Base-by-base conservation (phyloP, 1,139 yeast species). In the Magnusiomyces sp. region DNA sequence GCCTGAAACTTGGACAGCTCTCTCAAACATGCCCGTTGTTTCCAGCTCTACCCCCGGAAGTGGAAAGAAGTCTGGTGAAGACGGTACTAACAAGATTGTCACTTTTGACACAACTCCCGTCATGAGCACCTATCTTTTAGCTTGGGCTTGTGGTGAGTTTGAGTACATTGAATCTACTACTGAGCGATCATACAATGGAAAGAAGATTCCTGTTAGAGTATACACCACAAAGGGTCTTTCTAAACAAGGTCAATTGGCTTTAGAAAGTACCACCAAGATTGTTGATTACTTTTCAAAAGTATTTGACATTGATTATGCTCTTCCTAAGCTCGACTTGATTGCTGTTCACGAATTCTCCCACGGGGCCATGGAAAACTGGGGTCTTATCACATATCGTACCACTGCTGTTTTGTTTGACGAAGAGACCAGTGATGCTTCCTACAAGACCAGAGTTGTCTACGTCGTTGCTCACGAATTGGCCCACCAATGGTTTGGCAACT, bases 321-420 rank as follows among this genome's bases (percentile, higher is more conserved):
- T 83, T 56, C 87, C 90, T 44, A 51, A 83, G 67, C 72, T 82
- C 66, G 90, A 83, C 64, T 72, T 82, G 67, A 74, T 83, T 49
- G 89, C 88, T 11, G 83, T 83, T 49, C 90, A 83, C 59, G 81
- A 83, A 55, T 83, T 81, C 62, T 74, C 84, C 29, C 87, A 83
- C 49, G 87, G 86, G 60, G 92, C 90, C 43, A 83, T 83, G 92
- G 92, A 83, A 65, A 83, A 83, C 68, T 81, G 86, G 80, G 89
- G 90, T 43, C 69, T 83, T 55, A 76, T 83, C 59, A 83, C 90
- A 40, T 84, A 80, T 65, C 74, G 90, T 65, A 77, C 83, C 44
- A 80, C 83, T 41, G 89, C 84, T 41, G 70, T 84, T 53, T 70
- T 83, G 56, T 76, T 72, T 58, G 85, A 82, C 51, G 83, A 79